These are phyloP conservation scores for Heritiera fomes DNA, from an alignment of 345 rosid genomes.

Conservation along the genomic window DNA sequence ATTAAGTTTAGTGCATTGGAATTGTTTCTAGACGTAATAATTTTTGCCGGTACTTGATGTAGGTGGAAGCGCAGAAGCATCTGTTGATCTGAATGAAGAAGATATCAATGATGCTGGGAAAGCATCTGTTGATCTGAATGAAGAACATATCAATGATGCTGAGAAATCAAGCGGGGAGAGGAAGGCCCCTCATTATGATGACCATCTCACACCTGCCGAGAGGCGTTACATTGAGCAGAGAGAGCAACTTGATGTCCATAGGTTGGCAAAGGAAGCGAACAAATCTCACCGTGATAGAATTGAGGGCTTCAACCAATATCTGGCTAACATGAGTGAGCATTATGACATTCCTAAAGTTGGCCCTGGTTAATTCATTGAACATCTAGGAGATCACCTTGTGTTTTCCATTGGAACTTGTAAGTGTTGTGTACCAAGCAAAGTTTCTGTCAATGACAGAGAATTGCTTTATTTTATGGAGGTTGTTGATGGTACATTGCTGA, in stretches of 20 bases:
- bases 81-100: slow-evolving; percentile 31
- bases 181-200: slow-evolving; percentile 42
- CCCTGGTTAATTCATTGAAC: slow-evolving; percentile 51
- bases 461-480: neutral
- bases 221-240: slow-evolving; percentile 71
- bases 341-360: slow-evolving; percentile 93
- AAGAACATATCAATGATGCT: slow-evolving; percentile 29
- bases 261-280: slow-evolving; percentile 69
- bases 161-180: slow-evolving; percentile 46
- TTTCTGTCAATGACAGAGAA: neutral
- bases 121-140: slow-evolving; percentile 16
- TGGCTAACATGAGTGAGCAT: slow-evolving; percentile 92
- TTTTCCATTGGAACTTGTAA: neutral
- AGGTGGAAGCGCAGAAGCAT: slow-evolving; percentile 41
- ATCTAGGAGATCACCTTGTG: neutral
- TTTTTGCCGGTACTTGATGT: neutral
- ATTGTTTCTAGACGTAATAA: neutral
- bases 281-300: slow-evolving; percentile 86
- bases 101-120: slow-evolving; percentile 29
- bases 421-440: neutral
- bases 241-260: slow-evolving; percentile 58
- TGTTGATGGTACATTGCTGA: neutral
- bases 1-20: neutral
- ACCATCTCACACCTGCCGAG: slow-evolving; percentile 64
- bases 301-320: slow-evolving; percentile 81